phyloP scores from a whole-genome alignment of 2,329 filamentous ascomycete genomes.

The Colletotrichum liriopes region DNA sequence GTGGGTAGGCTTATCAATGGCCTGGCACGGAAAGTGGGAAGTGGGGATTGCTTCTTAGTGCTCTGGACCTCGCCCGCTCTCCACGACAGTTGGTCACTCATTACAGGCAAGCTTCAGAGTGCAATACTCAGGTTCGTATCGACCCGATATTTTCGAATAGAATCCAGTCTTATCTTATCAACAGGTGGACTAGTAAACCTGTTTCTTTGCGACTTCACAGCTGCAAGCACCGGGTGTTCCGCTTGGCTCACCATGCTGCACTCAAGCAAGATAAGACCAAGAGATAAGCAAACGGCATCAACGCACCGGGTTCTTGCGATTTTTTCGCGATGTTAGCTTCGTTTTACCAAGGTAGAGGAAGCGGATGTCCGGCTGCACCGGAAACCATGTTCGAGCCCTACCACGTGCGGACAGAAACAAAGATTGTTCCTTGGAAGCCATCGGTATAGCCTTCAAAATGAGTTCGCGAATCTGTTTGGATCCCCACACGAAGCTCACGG shows the following conservation, averaged over 20 bases:
- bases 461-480: not conserved
- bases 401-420: not conserved
- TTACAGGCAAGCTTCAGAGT: not conserved
- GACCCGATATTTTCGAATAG: no score
- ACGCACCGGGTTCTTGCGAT: not conserved
- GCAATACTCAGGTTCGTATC: not conserved
- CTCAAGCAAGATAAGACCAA: slow-evolving; percentile 27
- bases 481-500: slow-evolving; percentile 2
- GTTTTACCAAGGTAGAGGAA: not conserved
- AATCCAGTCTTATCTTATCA: not conserved
- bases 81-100: not conserved
- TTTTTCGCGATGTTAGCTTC: no score
- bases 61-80: not conserved
- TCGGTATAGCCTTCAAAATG: not conserved
- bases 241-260: not conserved
- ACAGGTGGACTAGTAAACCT: not conserved
- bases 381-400: no score
- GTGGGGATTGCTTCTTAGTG: not conserved
- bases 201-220: no score
- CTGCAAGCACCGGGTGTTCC: not conserved
- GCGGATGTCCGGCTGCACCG: not conserved
- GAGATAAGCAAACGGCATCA: slow-evolving; percentile 5
- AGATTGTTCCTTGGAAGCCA: not conserved
- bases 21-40: slow-evolving; percentile 19
- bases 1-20: slow-evolving; percentile 29